Evolutionary conservation across 2,329 filamentous ascomycete species (phyloP), one percentile per base, ranked within the genome.

Genomic region (Fusarium globosum): DNA sequence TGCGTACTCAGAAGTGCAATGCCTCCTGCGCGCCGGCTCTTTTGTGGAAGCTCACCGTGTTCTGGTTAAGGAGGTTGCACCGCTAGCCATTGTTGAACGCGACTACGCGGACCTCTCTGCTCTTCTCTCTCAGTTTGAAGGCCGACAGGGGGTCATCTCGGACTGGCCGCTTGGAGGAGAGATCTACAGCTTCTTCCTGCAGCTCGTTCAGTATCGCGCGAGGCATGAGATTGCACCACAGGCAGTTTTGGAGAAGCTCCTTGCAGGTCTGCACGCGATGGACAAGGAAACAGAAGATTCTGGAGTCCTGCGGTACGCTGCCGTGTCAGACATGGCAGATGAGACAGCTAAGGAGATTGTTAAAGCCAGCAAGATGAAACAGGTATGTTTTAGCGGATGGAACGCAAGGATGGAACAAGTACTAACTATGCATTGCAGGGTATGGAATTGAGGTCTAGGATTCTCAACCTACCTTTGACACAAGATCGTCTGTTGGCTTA

Each of bases 21-120:
- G 92, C 77, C 90, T 99, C 18, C 88, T 98, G 67, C 90, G 91
- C 55, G 96, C 95, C 5, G 88, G 89, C 43, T 91, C 93, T 46
- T 93, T 91, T 82, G 87, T 90, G 36, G 94, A 96, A 80, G 96
- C 96, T 0, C 96, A 98, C 82, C 89, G 91, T 35, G 94, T 96
- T 2, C 92, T 99, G 61, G 89, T 93, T 68, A 90, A 90, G 71
- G 88, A 92, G 73, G 95, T 98, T 36, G 96, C 94, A 1, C 96
- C 96, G 0, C 87, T 88, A 35, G 90, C 94, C 16, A 89, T 99
- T 71, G 93, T 99, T 69, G 93, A 94, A 79, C 91, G 92, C 48
- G 92, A 98, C 80, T 96, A 94, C 77, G 87, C 88, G 26, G 88
- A 87, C 4, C 85, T 98, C 2, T 88, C 89, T 45, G 85, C 88